These are phyloP conservation scores for Verticillium klebahnii DNA, from an alignment of 2,329 filamentous ascomycete genomes.

Conservation along the genomic window DNA sequence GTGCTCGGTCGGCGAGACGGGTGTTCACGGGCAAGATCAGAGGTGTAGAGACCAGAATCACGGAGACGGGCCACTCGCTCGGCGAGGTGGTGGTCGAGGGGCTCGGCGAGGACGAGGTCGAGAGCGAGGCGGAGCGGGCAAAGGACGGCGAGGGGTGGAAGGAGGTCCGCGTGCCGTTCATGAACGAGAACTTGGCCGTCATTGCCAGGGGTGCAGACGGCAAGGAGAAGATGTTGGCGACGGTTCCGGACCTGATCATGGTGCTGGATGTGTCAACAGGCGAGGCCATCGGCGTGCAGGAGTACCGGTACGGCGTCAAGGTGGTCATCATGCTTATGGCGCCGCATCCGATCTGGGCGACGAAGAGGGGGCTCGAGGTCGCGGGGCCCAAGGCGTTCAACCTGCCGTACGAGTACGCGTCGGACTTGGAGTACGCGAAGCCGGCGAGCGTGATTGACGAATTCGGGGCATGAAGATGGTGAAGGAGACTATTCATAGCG, in stretches of 20 bases:
- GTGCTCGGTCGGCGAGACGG: constrained; percentile 15
- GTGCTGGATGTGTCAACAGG: constrained; percentile 31
- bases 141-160: constrained; percentile 18
- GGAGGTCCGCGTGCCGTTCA: constrained; percentile 13
- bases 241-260: constrained; percentile 36
- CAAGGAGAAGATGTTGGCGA: constrained; percentile 23
- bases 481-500: neutral
- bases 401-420: constrained; percentile 11
- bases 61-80: constrained; percentile 36
- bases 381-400: constrained; percentile 14
- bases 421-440: constrained; percentile 8
- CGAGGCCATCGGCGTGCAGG: constrained; percentile 29
- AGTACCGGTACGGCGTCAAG: constrained; percentile 25
- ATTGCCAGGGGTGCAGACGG: constrained; percentile 13
- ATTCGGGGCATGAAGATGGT: neutral
- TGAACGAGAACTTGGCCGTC: constrained; percentile 14
- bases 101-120: constrained; percentile 31
- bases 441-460: constrained; percentile 13
- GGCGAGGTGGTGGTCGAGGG: constrained; percentile 34
- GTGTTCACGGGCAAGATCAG: constrained; percentile 23
- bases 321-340: constrained; percentile 16
- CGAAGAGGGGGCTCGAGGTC: constrained; percentile 15
- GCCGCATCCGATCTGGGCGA: constrained; percentile 6
- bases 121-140: constrained; percentile 22
- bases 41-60: constrained; percentile 32